Conservation (phyloP, 2,329 filamentous ascomycete genomes). For the Aplosporella prunicola region DNA sequence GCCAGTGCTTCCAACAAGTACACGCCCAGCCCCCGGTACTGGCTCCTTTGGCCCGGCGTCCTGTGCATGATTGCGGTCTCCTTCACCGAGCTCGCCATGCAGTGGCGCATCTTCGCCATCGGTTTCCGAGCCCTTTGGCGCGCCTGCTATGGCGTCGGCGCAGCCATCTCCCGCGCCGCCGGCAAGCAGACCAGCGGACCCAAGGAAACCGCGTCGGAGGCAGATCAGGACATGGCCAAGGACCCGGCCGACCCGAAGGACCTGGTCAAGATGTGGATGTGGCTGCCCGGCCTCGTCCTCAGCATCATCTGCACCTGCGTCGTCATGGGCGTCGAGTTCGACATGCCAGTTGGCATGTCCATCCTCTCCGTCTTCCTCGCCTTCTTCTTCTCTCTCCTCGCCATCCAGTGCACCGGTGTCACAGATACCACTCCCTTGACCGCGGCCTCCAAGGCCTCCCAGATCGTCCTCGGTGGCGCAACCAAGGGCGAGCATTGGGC, state of each 20-base stretch:
- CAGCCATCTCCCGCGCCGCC: constrained; percentile 28
- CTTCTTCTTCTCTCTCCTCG: constrained; percentile 53
- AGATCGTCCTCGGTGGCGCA: constrained; percentile 58
- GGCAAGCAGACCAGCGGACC: constrained; percentile 38
- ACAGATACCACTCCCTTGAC: constrained; percentile 55
- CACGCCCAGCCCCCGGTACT: constrained; percentile 41
- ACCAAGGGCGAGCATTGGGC: constrained; percentile 46
- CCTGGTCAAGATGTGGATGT: constrained; percentile 46
- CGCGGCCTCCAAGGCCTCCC: constrained; percentile 57
- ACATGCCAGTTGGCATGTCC: constrained; percentile 48
- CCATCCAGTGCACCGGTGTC: constrained; percentile 51
- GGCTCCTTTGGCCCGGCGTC: constrained; percentile 45
- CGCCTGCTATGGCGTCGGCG: constrained; percentile 35
- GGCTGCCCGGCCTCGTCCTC: constrained; percentile 38
- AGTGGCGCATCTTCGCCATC: constrained; percentile 37
- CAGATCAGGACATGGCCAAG: constrained; percentile 36
- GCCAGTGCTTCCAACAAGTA: constrained; percentile 29
- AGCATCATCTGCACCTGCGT: constrained; percentile 43
- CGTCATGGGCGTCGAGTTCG: constrained; percentile 45
- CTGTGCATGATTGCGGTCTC: constrained; percentile 43
- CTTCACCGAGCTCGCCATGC: constrained; percentile 37
- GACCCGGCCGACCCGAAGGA: constrained; percentile 41
- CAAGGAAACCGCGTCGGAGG: constrained; percentile 30
- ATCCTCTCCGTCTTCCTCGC: constrained; percentile 48
- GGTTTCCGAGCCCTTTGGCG: constrained; percentile 43